Conservation (phyloP, 2,329 filamentous ascomycete species). For the Neospermospora avenae region DNA sequence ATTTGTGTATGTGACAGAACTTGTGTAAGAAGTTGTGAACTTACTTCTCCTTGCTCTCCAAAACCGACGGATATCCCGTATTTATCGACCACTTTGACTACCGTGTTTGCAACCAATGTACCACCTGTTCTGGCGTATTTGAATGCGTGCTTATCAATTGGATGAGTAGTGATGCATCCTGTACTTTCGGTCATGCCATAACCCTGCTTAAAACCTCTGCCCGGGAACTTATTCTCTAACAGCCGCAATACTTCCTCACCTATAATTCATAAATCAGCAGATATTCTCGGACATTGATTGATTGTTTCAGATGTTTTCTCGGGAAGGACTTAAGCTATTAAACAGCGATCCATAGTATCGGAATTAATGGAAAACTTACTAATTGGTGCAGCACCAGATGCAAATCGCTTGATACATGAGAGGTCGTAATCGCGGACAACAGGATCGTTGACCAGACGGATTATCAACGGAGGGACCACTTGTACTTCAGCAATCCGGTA, state of each 20-base stretch:
- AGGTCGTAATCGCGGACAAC: constrained; percentile 55
- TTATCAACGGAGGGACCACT: constrained; percentile 59
- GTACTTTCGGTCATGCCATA: constrained; percentile 69
- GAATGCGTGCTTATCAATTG: constrained; percentile 52
- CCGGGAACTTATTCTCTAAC: constrained; percentile 53
- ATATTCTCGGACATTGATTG: background rate
- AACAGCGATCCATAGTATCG: too few species aligned
- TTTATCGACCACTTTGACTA: constrained; percentile 53
- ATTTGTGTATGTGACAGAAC: background rate
- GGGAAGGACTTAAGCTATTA: background rate
- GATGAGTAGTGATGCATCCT: constrained; percentile 58
- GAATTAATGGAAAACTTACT: constrained; percentile 24
- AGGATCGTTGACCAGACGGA: constrained; percentile 56
- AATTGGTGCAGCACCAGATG: constrained; percentile 58
- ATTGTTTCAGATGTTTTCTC: background rate
- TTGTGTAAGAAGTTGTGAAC: background rate
- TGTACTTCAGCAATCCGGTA: constrained; percentile 31
- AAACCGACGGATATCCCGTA: constrained; percentile 38
- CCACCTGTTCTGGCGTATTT: constrained; percentile 54
- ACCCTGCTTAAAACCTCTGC: constrained; percentile 60
- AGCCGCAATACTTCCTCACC: constrained; percentile 52
- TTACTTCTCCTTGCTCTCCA: background rate
- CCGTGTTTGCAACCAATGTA: constrained; percentile 53
- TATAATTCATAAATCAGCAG: background rate
- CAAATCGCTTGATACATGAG: constrained; percentile 51